These are phyloP conservation scores for Neotropicomus parvogracilis DNA, from an alignment of 1,284 basidiomycete genomes.

Conservation along the genomic window DNA sequence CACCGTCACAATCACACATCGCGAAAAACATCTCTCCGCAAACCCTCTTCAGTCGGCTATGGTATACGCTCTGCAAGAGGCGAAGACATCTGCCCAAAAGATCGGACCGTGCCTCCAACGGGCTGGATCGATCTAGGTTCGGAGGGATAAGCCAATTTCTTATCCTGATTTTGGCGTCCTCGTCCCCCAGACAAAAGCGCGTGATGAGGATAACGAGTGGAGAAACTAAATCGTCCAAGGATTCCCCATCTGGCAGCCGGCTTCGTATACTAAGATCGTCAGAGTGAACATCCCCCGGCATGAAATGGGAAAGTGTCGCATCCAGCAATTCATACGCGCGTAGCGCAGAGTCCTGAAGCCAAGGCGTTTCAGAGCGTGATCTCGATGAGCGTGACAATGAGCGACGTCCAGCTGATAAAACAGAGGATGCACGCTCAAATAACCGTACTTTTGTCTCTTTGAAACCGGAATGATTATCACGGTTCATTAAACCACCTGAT, in stretches of 20 bases:
- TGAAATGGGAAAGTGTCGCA: conserved; percentile 56
- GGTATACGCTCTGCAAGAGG: conserved; percentile 71
- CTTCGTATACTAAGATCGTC: conserved; percentile 60
- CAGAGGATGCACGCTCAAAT: conserved; percentile 60
- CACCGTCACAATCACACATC: conserved; percentile 77
- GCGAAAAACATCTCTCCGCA: conserved; percentile 85
- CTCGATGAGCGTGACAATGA: conserved; percentile 53
- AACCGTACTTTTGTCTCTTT: conserved; percentile 45
- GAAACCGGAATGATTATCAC: conserved; percentile 14
- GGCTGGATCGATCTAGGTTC: conserved; percentile 71
- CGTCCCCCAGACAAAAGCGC: conserved; percentile 63
- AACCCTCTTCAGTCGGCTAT: conserved; percentile 65
- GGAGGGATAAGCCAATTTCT: conserved; percentile 68
- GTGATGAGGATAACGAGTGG: conserved; percentile 75
- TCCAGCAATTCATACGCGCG: conserved; percentile 67
- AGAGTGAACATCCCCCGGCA: conserved; percentile 59
- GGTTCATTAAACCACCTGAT: conserved; percentile 16
- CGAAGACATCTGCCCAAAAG: conserved; percentile 76
- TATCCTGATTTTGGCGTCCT: conserved; percentile 51
- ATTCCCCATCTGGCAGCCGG: conserved; percentile 44
- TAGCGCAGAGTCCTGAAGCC: conserved; percentile 49
- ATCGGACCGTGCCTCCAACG: conserved; percentile 70
- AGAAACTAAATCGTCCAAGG: conserved; percentile 72
- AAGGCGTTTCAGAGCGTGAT: conserved; percentile 35
- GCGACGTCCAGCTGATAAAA: conserved; percentile 50